Conservation (phyloP, 495 filamentous ascomycete species). For the Daldinia concentrica region DNA sequence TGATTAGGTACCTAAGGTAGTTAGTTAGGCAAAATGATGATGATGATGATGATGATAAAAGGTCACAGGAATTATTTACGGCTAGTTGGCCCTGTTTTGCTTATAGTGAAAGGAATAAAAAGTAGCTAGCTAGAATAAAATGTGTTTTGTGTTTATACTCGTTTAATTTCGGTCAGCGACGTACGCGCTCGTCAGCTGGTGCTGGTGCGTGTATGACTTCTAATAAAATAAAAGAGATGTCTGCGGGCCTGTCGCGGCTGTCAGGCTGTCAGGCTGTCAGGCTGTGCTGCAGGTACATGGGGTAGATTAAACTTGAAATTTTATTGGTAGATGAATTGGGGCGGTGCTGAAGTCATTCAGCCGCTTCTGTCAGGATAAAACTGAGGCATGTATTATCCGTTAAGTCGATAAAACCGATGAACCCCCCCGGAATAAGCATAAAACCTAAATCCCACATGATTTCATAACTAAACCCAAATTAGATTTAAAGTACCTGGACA, state of each 20-base stretch:
- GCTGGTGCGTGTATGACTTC: constrained; percentile 13
- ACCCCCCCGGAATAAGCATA: constrained; percentile 28
- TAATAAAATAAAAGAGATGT: constrained; percentile 33
- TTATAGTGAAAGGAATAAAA: background rate
- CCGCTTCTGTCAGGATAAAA: constrained; percentile 17
- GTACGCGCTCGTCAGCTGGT: constrained; percentile 35
- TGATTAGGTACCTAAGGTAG: too few species aligned
- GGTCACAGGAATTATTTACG: constrained; percentile 1
- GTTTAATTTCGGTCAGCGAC: constrained; percentile 9
- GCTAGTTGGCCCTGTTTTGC: background rate
- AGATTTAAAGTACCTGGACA: background rate
- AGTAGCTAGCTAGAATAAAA: too few species aligned
- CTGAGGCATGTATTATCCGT: constrained; percentile 4
- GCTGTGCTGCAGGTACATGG: background rate
- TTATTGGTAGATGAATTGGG: constrained; percentile 18
- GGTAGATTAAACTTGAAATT: background rate
- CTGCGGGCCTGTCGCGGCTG: background rate
- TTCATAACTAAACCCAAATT: constrained; percentile 12
- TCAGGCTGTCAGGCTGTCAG: background rate
- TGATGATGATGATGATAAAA: constrained; percentile 1
- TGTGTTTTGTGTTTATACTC: background rate
- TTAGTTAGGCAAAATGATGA: too few species aligned
- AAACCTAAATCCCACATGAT: constrained; percentile 32
- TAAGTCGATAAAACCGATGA: constrained; percentile 20
- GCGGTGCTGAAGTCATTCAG: constrained; percentile 41